Evolutionary conservation across 257 asterid genomes (phyloP).

Genomic region (Solanum chmielewskii): DNA sequence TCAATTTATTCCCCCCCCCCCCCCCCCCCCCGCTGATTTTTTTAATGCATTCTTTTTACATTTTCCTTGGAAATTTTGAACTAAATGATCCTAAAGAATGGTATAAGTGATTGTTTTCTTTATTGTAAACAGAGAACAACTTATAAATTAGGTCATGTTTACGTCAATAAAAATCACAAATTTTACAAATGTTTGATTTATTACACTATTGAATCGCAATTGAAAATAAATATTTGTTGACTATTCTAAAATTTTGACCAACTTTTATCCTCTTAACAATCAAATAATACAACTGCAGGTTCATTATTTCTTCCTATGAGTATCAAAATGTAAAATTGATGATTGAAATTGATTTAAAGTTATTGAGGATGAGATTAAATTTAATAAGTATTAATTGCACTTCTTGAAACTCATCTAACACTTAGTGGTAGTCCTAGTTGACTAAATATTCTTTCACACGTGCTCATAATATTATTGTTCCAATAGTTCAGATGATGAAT

Average conservation of each 20-base stretch:
- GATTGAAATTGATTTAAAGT: neutral
- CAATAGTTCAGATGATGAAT: neutral
- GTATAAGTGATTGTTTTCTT: neutral
- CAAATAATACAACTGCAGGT: neutral
- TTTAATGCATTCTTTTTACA: neutral
- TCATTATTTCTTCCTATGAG: neutral
- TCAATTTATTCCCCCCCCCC: too few species aligned
- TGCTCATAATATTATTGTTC: neutral
- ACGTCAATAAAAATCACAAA: neutral
- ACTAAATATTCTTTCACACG: neutral
- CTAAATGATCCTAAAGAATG: neutral
- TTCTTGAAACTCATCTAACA: neutral
- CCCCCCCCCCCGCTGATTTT: neutral
- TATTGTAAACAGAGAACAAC: neutral
- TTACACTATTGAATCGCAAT: neutral
- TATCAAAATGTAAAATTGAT: neutral
- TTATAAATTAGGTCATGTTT: neutral
- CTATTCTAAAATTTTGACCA: neutral
- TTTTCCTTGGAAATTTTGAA: neutral
- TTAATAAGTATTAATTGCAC: neutral
- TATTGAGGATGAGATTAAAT: neutral
- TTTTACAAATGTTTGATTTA: neutral
- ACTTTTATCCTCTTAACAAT: neutral
- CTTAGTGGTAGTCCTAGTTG: neutral
- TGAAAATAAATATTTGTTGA: neutral